Base-by-base conservation (phyloP, 306 rosid species). In the Herpetospermum pedunculosum region DNA sequence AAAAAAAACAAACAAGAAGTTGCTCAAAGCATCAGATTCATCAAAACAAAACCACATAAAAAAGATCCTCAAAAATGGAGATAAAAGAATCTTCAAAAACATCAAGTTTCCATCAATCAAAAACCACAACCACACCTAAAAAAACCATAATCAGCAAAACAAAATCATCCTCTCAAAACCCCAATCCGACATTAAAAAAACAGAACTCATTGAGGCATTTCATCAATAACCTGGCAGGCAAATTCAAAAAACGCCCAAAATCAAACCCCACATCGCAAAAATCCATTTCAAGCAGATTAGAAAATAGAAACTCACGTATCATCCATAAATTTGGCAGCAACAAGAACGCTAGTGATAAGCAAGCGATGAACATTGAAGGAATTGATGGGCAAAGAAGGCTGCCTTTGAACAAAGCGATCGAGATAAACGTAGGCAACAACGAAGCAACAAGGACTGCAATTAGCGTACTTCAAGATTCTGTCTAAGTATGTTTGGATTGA, bases 261-360 rank as follows among this genome's bases (percentile, higher is more conserved):
- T 16, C 23, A 68, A 41, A 40, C 6, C 37, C 34, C 10, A 54
- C 60, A 52, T 6, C 6, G 6, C n/a, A 50, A 48, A 50, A 10
- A 18, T 34, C 46, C 4, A 3, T 19, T 13, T 64, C 49, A 55
- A n/a, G 0, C 35, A 28, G 53, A 34, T 38, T 3, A 28, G 38
- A 19, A 5, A 18, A 29, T 2, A 26, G 65, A 43, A 14, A 84
- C 96, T 89, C 81, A 95, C 99, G 86, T 74, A 72, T 95, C 99
- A 80, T 95, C 99, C 99, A 95, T 95, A 92, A 95, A 95, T 69
- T 95, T 95, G 12, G 97, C 96, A 65, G 99, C 87, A 11, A 95
- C 87, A 90, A 95, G 85, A 53, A 89, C 99, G 30, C 99, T 95
- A 13, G 99, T 91, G 41, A 95, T 91, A 35, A 95, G 90, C 69